Base-by-base conservation (phyloP, 129 eudicot genomes). In the Gnaphalium uliginosum region DNA sequence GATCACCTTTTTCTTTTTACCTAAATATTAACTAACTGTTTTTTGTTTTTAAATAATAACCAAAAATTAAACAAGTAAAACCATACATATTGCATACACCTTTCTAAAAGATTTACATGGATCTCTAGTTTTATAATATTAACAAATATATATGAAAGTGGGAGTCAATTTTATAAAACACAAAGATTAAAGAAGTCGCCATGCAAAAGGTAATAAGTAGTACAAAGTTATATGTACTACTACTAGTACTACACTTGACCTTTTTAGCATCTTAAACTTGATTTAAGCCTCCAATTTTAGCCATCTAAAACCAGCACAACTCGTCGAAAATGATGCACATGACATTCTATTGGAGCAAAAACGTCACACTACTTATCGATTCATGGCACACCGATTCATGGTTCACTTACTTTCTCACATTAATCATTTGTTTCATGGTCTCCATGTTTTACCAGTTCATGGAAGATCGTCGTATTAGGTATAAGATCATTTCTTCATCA, bases 341-440 rank as follows among this genome's bases (percentile, higher is more conserved):
- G 98, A 93, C 98, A 68, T 90, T 93, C 69, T 90, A 88, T 79
- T 93, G 98, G 96, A 90, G 96, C 46, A 62, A 54, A 41, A 54
- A 74, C 4, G 87, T 83, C 7, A 90, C 96, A 29, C 74, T 93
- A 8, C 74, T 93, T 27, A 81, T 90, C 81, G 89, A 88, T 68
- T 88, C 86, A 37, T 93, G 96, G 98, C 82, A 64, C 2, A 90
- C 96, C 23, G 75, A 86, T 67, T 79, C 96, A 4, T 87, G 87
- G 85, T 30, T 72, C 18, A 58, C 61, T 66, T 93, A 88, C 84
- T 29, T 68, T 39, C 48, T 90, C 84, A 69, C 90, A 19, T 79
- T 93, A 33, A 26, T 81, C 61, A 78, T 81, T 8, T 76, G 86
- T 69, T 76, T 86, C 71, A 66, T 90, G 46, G 24, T 90, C 83